These are phyloP conservation scores for Coemansia sp. DNA, from an alignment of 192 early-diverging fungal species.

Conservation along the genomic window DNA sequence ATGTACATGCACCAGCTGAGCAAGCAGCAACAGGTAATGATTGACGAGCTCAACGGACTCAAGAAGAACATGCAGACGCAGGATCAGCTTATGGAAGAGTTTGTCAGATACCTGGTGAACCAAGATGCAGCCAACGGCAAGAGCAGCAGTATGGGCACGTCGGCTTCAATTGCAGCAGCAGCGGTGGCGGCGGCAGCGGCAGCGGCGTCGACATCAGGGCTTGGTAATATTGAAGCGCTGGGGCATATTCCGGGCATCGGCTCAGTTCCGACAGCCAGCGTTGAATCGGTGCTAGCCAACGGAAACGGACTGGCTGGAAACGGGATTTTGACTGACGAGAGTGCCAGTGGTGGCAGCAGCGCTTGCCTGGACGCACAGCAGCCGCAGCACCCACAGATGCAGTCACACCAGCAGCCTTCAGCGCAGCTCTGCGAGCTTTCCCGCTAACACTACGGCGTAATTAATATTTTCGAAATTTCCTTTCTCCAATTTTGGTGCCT, in stretches of 20 bases:
- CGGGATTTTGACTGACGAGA: constrained; percentile 13
- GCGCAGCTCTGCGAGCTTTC: constrained; percentile 55
- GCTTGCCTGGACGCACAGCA: constrained; percentile 33
- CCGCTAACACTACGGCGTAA: constrained; percentile 8
- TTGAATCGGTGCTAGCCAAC: constrained; percentile 23
- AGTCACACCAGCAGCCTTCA: constrained; percentile 42
- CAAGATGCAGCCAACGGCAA: constrained; percentile 42
- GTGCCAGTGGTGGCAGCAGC: constrained; percentile 18
- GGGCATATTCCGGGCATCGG: constrained; percentile 31
- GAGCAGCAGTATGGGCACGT: constrained; percentile 24
- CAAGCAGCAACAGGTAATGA: constrained; percentile 53
- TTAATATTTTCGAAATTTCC: constrained; percentile 6
- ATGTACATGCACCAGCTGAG: constrained; percentile 57
- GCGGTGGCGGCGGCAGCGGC: constrained; percentile 35
- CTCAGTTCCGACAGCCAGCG: constrained; percentile 8
- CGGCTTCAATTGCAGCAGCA: constrained; percentile 21
- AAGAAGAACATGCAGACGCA: constrained; percentile 57
- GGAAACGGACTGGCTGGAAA: constrained; percentile 16
- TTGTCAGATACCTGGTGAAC: constrained; percentile 54
- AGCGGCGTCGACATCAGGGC: constrained; percentile 33
- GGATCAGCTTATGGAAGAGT: constrained; percentile 56
- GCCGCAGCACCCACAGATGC: constrained; percentile 30
- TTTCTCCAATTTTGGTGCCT: constrained; percentile 13
- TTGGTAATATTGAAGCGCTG: constrained; percentile 25
- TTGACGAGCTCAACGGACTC: constrained; percentile 53